Evolutionary conservation across 1,284 basidiomycete genomes (phyloP), one percentile per base, ranked within the genome.

Genomic region (Apiotrichum mycotoxinovorans): DNA sequence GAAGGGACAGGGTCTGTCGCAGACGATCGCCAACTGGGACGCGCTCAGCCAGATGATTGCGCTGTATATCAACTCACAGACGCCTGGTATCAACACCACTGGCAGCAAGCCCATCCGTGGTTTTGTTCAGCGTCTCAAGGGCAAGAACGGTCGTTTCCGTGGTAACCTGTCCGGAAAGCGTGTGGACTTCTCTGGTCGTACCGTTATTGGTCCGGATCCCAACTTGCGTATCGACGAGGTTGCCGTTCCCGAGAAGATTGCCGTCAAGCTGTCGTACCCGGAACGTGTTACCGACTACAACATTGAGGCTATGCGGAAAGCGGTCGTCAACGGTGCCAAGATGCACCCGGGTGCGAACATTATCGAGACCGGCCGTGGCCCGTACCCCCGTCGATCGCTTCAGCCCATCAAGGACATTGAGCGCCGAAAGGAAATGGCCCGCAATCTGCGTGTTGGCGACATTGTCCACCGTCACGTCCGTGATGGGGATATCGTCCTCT

Each of bases 151-250:
- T 69, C 92, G 96, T 56, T 98, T 99, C 80, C 85, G 96, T 75
- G 96, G 96, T 30, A 99, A 99, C 74, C 82, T 99, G 20, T 98
- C 94, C 0, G 96, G 96, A 61, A 99, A 99, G 78, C 91, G 96
- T 78, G 96, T 99, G 66, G 96, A 99, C 76, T 98, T 98, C 73
- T 98, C 94, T 1, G 96, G 88, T 18, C 88, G 96, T 69, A 99
- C 96, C 7, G 96, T 99, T 77, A 99, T 99, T 71, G 95, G 92
- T 2, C 96, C 96, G 0, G 96, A 99, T 75, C 96, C 96, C 12
- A 99, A 98, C 74, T 80, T 99, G 61, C 87, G 91, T 51, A 98
- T 99, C 70, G 95, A 98, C 75, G 93, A 97, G 78, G 92, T 97
- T 18, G 96, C 96, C 20, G 91, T 99, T 1, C 96, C 96, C 0